Evolutionary conservation across 2,329 filamentous ascomycete species (phyloP), one percentile per base, ranked within the genome.

Genomic region (Xylaria sp.): DNA sequence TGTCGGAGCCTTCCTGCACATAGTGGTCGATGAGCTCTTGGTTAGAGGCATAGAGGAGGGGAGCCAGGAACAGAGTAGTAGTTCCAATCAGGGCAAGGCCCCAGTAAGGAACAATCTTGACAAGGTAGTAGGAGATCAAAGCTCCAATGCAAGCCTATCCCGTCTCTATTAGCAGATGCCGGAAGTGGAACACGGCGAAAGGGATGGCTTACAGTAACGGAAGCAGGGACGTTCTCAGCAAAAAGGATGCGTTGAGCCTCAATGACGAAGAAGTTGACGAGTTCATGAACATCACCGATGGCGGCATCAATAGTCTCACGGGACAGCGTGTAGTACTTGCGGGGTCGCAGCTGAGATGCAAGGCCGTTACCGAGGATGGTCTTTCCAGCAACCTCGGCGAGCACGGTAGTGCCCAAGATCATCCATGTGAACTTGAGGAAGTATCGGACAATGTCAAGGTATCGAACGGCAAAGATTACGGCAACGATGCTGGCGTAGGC

Each of bases 41-140:
- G 83, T 91, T 91, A 71, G 82, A 82, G 69, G 82, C 83, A 78
- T 91, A 91, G 73, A 89, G 71, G 55, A 90, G 80, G 31, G 88
- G 88, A 12, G 79, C 81, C 61, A 88, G 79, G 80, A 91, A 91
- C 62, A 84, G 72, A 52, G 86, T 75, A 12, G 85, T 85, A 61
- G 85, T 86, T 66, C 78, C 79, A 69, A 90, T 80, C 67, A 91
- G 77, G 49, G 86, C 80, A 67, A 91, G 84, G 37, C 86, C 87
- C 88, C 88, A 91, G 80, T 89, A 84, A 37, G 88, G 88, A 50
- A 91, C 83, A 64, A 90, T 79, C 81, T 90, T 91, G 77, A 89
- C 84, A 40, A 91, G 81, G 75, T 83, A 87, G 79, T 90, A 90
- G 23, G 87, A 87, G 66, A 89, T 67, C 76, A 90, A 88, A 50